Conservation (phyloP, 805 yeast species). For the Geotrichum ghanense region DNA sequence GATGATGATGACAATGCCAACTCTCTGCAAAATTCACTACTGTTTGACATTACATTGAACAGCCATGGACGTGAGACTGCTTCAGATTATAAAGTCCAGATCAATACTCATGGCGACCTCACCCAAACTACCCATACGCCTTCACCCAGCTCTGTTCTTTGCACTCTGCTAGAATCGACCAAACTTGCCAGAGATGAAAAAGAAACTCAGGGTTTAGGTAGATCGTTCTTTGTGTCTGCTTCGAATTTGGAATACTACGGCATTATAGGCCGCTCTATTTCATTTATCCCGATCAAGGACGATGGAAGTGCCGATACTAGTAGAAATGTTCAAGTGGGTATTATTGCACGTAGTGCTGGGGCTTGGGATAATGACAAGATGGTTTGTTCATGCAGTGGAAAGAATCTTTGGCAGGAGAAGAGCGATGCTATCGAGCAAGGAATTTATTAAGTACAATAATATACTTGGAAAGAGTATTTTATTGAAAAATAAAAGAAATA, state of each 20-base stretch:
- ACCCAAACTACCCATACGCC: background rate
- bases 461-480: no score
- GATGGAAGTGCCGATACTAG: background rate
- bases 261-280: background rate
- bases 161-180: constrained; percentile 14
- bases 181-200: no score
- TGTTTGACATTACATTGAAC: background rate
- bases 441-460: background rate
- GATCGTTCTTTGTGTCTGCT: background rate
- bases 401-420: constrained; percentile 93
- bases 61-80: background rate
- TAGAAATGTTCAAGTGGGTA: constrained; percentile 48
- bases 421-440: constrained; percentile 61
- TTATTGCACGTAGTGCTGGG: constrained; percentile 93
- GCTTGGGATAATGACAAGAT: constrained; percentile 92
- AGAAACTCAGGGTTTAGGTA: no score
- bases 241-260: background rate
- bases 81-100: background rate
- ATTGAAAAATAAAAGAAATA: no score
- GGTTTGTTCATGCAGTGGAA: constrained; percentile 91
- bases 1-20: background rate
- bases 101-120: constrained; percentile 3
- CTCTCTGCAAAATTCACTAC: background rate
- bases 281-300: background rate
- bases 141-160: constrained; percentile 2